These are phyloP conservation scores for Eimeria necatrix DNA, from an alignment of 169 alveolate species.

Conservation along the genomic window DNA sequence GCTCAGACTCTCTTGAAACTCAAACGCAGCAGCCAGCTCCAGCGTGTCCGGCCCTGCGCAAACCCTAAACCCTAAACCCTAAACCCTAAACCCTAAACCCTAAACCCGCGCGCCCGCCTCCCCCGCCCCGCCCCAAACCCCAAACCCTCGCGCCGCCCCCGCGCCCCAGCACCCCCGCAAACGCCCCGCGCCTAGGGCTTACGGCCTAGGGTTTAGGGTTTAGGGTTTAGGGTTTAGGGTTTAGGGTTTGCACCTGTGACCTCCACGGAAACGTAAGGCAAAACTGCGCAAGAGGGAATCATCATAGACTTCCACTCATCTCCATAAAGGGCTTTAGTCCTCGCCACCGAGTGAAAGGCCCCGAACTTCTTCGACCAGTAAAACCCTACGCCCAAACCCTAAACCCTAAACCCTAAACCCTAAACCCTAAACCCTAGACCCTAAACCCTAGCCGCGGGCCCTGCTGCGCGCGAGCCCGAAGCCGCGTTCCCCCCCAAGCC, in stretches of 20 bases:
- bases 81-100: too few species aligned
- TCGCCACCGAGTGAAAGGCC: slow-evolving; percentile 47
- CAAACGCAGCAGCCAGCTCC: slow-evolving; percentile 42
- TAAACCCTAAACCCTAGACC: too few species aligned
- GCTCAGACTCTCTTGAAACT: slow-evolving; percentile 50
- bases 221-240: too few species aligned
- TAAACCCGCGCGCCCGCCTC: too few species aligned
- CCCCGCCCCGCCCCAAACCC: too few species aligned
- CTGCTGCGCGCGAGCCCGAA: background rate
- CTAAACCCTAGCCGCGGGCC: background rate
- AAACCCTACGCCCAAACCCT: background rate
- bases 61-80: background rate
- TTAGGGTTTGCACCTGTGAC: background rate
- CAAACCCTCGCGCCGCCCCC: too few species aligned
- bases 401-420: background rate
- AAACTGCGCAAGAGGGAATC: slow-evolving; percentile 75
- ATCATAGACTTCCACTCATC: slow-evolving; percentile 50
- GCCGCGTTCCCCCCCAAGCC: too few species aligned
- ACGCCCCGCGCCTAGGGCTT: too few species aligned
- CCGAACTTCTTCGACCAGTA: background rate
- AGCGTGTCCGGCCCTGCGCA: slow-evolving; percentile 51
- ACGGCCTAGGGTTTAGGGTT: too few species aligned
- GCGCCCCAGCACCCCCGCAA: too few species aligned
- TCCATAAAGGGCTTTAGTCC: slow-evolving; percentile 68
- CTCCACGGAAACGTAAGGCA: slow-evolving; percentile 61